Evolutionary conservation across 176 grass and related monocot species (phyloP).

Genomic region (Bonia amplexicaulis): DNA sequence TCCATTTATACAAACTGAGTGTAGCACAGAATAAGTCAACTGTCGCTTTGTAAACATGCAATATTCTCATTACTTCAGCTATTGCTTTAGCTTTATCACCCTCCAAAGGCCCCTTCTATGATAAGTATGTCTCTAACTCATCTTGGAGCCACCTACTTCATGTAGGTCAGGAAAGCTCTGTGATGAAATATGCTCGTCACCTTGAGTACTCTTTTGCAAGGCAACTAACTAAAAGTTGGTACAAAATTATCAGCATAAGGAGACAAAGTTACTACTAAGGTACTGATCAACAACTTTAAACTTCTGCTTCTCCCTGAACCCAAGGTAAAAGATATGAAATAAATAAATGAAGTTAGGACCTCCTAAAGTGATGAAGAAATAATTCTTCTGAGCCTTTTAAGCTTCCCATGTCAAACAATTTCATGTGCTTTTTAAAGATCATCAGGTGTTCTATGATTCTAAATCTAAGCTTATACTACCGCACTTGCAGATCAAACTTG

Average conservation of each 20-base stretch:
- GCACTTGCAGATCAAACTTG: background rate
- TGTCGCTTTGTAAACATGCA: slow-evolving; percentile 33
- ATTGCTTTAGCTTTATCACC: slow-evolving; percentile 45
- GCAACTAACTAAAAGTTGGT: slow-evolving; percentile 23
- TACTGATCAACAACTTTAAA: background rate
- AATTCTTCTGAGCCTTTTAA: background rate
- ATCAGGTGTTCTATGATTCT: background rate
- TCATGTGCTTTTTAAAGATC: background rate
- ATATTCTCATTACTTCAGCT: slow-evolving; percentile 31
- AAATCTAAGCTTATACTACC: background rate
- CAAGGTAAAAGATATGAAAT: too few relatives aligned
- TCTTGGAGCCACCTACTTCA: slow-evolving; percentile 12
- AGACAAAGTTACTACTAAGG: background rate
- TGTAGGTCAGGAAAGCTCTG: background rate
- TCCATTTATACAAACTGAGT: slow-evolving; percentile 48
- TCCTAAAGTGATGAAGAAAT: too few relatives aligned
- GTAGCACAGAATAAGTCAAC: slow-evolving; percentile 40
- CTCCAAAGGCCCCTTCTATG: slow-evolving; percentile 12
- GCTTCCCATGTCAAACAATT: background rate
- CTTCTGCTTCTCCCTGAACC: background rate
- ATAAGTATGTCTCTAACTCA: slow-evolving; percentile 7
- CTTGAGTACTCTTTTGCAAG: background rate
- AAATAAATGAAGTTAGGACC: too few relatives aligned
- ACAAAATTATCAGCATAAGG: slow-evolving; percentile 14
- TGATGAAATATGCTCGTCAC: background rate